Conservation (phyloP, 495 filamentous ascomycete species). For the Penicillium tannophilum region DNA sequence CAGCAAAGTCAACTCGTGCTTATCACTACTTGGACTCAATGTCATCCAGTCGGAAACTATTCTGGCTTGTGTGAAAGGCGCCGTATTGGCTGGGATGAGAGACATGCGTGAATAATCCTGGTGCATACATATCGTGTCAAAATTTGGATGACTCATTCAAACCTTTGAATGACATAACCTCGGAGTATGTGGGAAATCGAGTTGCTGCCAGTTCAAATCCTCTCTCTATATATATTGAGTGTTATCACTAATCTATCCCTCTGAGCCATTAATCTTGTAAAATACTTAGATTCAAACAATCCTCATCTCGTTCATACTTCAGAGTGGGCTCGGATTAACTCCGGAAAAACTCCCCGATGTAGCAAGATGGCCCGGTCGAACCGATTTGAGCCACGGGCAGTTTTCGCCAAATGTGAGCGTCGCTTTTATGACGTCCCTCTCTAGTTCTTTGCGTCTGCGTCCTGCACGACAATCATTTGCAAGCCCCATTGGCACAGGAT, state of each 20-base stretch:
- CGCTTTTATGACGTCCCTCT: constrained; percentile 31
- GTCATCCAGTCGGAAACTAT: not conserved
- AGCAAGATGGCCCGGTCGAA: constrained; percentile 21
- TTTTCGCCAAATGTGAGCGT: constrained; percentile 21
- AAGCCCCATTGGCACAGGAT: constrained; percentile 9
- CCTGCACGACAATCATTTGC: constrained; percentile 33
- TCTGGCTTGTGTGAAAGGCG: not conserved
- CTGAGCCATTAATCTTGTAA: too few species aligned
- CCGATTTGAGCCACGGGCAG: constrained; percentile 13
- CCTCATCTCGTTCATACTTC: not conserved
- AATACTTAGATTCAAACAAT: not conserved
- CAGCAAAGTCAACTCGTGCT: not conserved
- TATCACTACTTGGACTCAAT: not conserved
- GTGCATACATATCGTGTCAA: not conserved
- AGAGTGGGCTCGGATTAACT: constrained; percentile 19
- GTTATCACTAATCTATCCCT: too few species aligned
- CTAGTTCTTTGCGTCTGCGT: constrained; percentile 24
- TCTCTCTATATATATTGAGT: too few species aligned
- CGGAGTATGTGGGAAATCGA: too few species aligned
- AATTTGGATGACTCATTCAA: too few species aligned
- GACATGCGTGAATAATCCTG: not conserved
- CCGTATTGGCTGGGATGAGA: not conserved
- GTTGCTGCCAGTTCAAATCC: too few species aligned
- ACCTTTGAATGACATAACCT: too few species aligned
- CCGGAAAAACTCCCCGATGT: constrained; percentile 24